These are phyloP conservation scores for Dryas drummondii DNA, from an alignment of 306 rosid species.

Conservation along the genomic window DNA sequence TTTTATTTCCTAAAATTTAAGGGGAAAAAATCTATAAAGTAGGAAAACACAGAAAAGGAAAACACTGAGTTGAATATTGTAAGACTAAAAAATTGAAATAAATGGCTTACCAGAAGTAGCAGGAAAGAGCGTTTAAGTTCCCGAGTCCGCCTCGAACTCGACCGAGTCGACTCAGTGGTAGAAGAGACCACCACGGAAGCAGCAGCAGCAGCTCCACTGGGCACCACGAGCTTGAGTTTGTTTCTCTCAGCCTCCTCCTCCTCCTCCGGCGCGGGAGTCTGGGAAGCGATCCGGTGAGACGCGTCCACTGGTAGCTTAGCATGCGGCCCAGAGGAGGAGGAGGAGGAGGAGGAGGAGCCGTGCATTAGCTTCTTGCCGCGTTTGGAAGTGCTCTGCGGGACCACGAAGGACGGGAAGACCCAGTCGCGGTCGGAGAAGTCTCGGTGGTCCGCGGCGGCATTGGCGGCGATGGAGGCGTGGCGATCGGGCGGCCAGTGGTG, in stretches of 20 bases:
- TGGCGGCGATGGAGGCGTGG: slow-evolving; percentile 31
- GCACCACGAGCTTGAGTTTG: slow-evolving; percentile 13
- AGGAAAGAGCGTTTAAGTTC: slow-evolving; percentile 27
- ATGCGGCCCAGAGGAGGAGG: background rate
- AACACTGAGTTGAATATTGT: too few species aligned
- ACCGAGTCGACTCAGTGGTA: slow-evolving; percentile 10
- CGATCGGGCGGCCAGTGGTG: slow-evolving; percentile 35
- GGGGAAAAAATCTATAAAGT: background rate
- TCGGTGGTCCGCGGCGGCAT: slow-evolving; percentile 15
- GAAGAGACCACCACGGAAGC: background rate
- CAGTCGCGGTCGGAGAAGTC: slow-evolving; percentile 55
- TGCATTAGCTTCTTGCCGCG: slow-evolving; percentile 11
- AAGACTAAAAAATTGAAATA: background rate
- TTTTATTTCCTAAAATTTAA: background rate
- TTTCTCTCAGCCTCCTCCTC: background rate
- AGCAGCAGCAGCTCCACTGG: background rate
- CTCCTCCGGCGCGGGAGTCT: background rate
- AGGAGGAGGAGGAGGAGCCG: background rate
- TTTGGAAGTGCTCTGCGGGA: slow-evolving; percentile 49
- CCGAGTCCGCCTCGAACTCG: slow-evolving; percentile 12
- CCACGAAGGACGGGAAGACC: slow-evolving; percentile 73
- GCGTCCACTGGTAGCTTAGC: background rate
- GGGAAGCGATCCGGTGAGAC: background rate
- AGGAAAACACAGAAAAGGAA: background rate
- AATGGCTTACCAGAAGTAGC: slow-evolving; percentile 49